Base-by-base conservation (phyloP, 805 yeast species). In the Yamadazyma philogaea region DNA sequence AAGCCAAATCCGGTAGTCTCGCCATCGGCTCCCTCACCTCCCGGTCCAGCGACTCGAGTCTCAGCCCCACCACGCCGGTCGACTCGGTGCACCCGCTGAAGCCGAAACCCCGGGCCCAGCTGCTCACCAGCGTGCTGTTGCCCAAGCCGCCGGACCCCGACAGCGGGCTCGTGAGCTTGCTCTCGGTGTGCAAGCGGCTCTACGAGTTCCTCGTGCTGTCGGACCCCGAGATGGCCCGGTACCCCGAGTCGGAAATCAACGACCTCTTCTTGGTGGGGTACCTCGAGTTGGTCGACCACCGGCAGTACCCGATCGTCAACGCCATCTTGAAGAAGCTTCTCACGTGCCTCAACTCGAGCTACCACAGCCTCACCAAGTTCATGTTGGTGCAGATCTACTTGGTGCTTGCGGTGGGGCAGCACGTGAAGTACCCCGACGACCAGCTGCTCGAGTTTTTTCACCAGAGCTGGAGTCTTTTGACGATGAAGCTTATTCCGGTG, bases 331-430 rank as follows among this genome's bases (percentile, higher is more conserved):
- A 47, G 22, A 63, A 56, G 39, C 43, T 63, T 21, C 43, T 58
- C 12, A 45, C 43, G 21, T 57, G 52, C 48, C 45, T 64, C 40
- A 56, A 56, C 30, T 49, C 44, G 40, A 43, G 45, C 34, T 41
- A 42, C 32, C 45, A 40, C 21, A 41, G 41, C 21, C 14, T 44
- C 3, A 66, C 59, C 39, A 53, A 65, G 39, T 70, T 73, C 45
- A 70, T 68, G 40, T 44, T 59, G 16, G 66, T 67, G 19, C 52
- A 74, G 17, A 57, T 75, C 5, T 73, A 74, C 49, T 59, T 75
- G 6, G 57, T 77, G 1, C 47, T 77, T 3, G 66, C 79, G 8
- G 52, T 75, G 33, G 81, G 81, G 3, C 60, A 62, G 39, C 50
- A 63, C 14, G 44, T 51, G 21, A 43, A 36, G 10, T 52, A 51